Percentiles rank a stretch among this genome's conserved stretches.
phyloP scores from a whole-genome alignment of 2,329 filamentous ascomycete genomes.

The Colletotrichum liaoningense region DNA sequence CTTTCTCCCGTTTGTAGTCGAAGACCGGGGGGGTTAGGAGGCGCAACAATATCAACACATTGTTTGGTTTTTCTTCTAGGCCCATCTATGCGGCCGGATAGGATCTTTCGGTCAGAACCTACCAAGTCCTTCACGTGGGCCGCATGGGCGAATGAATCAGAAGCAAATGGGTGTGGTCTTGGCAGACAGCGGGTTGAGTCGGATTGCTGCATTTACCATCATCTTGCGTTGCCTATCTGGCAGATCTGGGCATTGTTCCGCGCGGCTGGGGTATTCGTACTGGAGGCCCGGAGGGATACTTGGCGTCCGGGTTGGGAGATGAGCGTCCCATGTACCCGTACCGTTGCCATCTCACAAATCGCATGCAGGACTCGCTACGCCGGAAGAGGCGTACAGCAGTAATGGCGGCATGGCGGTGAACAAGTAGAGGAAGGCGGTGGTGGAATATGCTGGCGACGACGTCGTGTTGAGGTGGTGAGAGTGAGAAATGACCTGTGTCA shows the following conservation, averaged over 20 bases:
- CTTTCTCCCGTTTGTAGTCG: background rate
- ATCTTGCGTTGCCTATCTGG: slow-evolving; percentile 4
- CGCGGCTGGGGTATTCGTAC: slow-evolving; percentile 2
- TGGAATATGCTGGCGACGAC: background rate
- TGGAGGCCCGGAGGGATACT: background rate
- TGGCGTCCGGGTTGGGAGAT: slow-evolving; percentile 27
- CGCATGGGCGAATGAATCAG: slow-evolving; percentile 14
- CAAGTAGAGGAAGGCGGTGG: background rate
- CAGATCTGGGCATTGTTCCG: slow-evolving; percentile 7
- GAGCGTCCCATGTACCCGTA: slow-evolving; percentile 21
- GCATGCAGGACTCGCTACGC: slow-evolving; percentile 18
- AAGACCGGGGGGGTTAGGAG: background rate
- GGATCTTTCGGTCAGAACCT: background rate
- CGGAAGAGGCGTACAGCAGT: slow-evolving; percentile 1
- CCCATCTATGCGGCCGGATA: background rate
- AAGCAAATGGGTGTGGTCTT: background rate
- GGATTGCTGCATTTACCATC: slow-evolving; percentile 5
- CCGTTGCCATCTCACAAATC: slow-evolving; percentile 30
- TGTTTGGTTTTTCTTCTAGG: background rate
- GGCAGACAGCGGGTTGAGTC: slow-evolving; percentile 20
- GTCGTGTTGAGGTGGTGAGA: slow-evolving; percentile 25
- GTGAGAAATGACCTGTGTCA: slow-evolving; percentile 16
- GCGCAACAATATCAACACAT: background rate
- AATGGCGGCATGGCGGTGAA: slow-evolving; percentile 22
- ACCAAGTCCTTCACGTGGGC: slow-evolving; percentile 30